These are phyloP conservation scores for Tetrahymena thermophila DNA, from an alignment of 73 alveolate genomes.

Conservation along the genomic window DNA sequence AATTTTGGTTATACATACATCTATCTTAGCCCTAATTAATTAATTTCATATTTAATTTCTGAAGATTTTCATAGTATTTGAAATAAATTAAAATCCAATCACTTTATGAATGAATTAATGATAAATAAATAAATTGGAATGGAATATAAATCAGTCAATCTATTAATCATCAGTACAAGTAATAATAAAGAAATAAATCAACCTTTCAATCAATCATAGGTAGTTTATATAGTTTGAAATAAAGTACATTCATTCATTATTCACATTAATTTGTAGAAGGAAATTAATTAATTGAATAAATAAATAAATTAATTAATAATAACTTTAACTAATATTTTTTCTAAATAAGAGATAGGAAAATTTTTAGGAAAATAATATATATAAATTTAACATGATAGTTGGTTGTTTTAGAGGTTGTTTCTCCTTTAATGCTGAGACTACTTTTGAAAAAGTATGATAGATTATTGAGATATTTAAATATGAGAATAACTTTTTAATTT, in stretches of 20 bases:
- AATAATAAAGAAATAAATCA: too few species aligned
- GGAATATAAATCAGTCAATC: neutral
- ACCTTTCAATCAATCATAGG: neutral
- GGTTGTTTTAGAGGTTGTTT: neutral
- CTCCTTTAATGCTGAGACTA: neutral
- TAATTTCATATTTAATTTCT: neutral
- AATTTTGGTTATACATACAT: neutral
- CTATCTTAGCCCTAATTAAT: too few species aligned
- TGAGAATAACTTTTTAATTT: neutral
- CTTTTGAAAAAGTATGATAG: neutral
- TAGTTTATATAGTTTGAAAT: neutral
- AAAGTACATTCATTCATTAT: too few species aligned
- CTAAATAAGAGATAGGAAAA: neutral
- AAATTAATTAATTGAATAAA: too few species aligned
- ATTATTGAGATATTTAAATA: neutral
- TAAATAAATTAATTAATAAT: neutral
- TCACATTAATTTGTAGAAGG: neutral
- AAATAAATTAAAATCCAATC: neutral
- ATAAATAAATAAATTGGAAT: too few species aligned
- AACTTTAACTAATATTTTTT: neutral
- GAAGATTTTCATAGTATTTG: neutral
- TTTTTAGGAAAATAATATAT: neutral
- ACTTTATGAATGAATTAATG: too few species aligned
- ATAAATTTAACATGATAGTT: neutral
- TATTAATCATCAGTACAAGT: neutral